These are phyloP conservation scores for Barnettozyma sucrosica DNA, from an alignment of 805 yeast genomes.

Conservation along the genomic window DNA sequence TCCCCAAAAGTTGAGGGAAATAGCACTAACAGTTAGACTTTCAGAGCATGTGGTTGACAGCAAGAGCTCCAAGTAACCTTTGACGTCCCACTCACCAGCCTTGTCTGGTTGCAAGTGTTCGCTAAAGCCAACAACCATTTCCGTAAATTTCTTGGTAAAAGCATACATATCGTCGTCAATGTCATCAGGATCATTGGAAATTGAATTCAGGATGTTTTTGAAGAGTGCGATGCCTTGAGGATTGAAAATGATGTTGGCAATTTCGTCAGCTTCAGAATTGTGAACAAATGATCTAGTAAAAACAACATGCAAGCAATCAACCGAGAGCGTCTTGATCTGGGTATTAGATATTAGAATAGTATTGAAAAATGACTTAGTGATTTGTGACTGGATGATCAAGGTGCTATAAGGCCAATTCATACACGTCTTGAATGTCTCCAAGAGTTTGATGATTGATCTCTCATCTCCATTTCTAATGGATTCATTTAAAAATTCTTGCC, in stretches of 20 bases:
- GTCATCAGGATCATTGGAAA: slow-evolving; percentile 56
- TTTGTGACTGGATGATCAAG: slow-evolving; percentile 59
- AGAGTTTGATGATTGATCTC: slow-evolving; percentile 53
- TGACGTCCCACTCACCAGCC: slow-evolving; percentile 50
- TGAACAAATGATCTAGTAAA: slow-evolving; percentile 71
- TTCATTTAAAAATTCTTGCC: slow-evolving; percentile 55
- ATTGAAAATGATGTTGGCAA: slow-evolving; percentile 74
- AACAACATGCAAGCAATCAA: slow-evolving; percentile 85
- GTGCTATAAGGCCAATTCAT: slow-evolving; percentile 86
- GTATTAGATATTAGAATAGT: slow-evolving; percentile 56
- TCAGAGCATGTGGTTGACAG: slow-evolving; percentile 77
- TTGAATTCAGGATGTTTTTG: slow-evolving; percentile 50
- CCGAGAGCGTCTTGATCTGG: slow-evolving; percentile 71
- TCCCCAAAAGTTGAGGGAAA: slow-evolving; percentile 93
- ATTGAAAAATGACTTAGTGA: slow-evolving; percentile 56
- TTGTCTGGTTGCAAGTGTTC: slow-evolving; percentile 59
- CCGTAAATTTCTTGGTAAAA: slow-evolving; percentile 82
- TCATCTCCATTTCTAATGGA: slow-evolving; percentile 35
- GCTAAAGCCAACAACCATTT: slow-evolving; percentile 83
- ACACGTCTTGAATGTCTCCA: slow-evolving; percentile 84
- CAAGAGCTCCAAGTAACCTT: slow-evolving; percentile 66
- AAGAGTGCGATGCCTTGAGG: slow-evolving; percentile 70
- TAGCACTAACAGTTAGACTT: slow-evolving; percentile 83
- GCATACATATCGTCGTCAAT: slow-evolving; percentile 78
- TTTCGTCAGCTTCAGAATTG: slow-evolving; percentile 64